Evolutionary conservation across 1,284 basidiomycete species (phyloP).

Genomic region (Apiotrichum mycotoxinovorans): DNA sequence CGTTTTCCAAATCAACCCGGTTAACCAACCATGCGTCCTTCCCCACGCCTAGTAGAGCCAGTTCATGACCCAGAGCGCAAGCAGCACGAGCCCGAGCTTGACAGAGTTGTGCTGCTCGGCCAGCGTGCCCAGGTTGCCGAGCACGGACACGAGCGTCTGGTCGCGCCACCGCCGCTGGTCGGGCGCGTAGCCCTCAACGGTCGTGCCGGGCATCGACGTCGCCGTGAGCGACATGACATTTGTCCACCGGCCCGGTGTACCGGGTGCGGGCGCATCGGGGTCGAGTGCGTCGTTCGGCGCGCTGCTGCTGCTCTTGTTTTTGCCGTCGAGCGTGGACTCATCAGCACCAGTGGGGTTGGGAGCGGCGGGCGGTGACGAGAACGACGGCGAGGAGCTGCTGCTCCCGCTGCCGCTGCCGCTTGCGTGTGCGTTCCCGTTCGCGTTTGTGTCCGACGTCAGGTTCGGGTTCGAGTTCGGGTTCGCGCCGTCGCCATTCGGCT

Average conservation of each 20-base stretch:
- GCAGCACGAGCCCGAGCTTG: conserved; percentile 44
- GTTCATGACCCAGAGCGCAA: conserved; percentile 47
- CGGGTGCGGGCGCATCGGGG: conserved; percentile 4
- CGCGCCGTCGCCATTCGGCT: conserved; percentile 21
- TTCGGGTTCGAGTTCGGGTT: not conserved
- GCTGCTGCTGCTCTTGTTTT: too few relatives aligned
- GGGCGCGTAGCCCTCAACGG: conserved; percentile 26
- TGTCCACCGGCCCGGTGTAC: not conserved
- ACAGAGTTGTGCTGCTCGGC: conserved; percentile 39
- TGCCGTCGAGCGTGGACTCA: not conserved
- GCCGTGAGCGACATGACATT: conserved; percentile 5
- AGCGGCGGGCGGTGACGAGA: not conserved
- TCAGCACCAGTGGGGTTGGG: not conserved
- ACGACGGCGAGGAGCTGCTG: too few relatives aligned
- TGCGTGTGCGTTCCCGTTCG: not conserved
- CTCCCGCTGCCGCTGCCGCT: not conserved
- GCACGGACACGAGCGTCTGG: conserved; percentile 27
- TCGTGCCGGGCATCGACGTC: conserved; percentile 18
- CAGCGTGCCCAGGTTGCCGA: conserved; percentile 30
- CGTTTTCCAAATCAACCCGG: too few relatives aligned
- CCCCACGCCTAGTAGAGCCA: conserved; percentile 42
- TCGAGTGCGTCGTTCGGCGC: not conserved
- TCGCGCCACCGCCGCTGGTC: conserved; percentile 27
- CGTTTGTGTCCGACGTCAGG: not conserved
- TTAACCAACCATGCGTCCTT: too few relatives aligned